These are phyloP conservation scores for Penicillium concentricum DNA, from an alignment of 2,329 filamentous ascomycete genomes.

Conservation along the genomic window DNA sequence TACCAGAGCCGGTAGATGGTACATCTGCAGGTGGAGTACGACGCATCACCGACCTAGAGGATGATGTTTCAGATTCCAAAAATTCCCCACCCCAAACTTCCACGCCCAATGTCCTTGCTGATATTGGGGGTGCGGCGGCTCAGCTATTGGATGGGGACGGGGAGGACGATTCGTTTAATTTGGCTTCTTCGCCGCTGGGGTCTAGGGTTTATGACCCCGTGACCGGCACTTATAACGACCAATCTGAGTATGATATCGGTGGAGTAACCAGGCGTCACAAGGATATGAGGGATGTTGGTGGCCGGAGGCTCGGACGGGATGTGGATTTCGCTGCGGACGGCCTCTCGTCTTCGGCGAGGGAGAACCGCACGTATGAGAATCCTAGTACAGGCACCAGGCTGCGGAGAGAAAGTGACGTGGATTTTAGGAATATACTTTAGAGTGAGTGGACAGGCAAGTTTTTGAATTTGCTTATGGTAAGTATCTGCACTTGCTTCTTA, in stretches of 20 bases:
- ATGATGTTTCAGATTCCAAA: slow-evolving; percentile 15
- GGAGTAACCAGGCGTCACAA: slow-evolving; percentile 10
- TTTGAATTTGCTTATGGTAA: neutral
- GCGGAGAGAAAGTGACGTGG: slow-evolving; percentile 16
- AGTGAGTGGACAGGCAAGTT: neutral
- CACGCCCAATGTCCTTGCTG: slow-evolving; percentile 1
- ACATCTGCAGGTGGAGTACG: slow-evolving; percentile 23
- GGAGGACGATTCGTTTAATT: slow-evolving; percentile 11
- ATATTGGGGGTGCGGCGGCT: slow-evolving; percentile 4
- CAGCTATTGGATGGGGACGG: slow-evolving; percentile 10
- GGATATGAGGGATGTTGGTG: slow-evolving; percentile 8
- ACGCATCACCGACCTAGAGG: slow-evolving; percentile 31
- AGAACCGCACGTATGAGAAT: slow-evolving; percentile 18
- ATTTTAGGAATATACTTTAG: slow-evolving; percentile 14
- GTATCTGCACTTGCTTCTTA: neutral
- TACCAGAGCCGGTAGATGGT: slow-evolving; percentile 10
- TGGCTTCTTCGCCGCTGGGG: slow-evolving; percentile 10
- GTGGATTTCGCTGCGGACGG: slow-evolving; percentile 14
- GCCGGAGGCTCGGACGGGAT: slow-evolving; percentile 6
- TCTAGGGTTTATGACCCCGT: slow-evolving; percentile 14
- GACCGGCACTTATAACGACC: slow-evolving; percentile 19
- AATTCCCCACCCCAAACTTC: neutral
- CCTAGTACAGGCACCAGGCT: slow-evolving; percentile 19
- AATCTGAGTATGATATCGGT: slow-evolving; percentile 16
- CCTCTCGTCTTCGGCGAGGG: slow-evolving; percentile 2